phyloP scores from a whole-genome alignment of 2,329 filamentous ascomycete species.

The Alternaria arborescens region DNA sequence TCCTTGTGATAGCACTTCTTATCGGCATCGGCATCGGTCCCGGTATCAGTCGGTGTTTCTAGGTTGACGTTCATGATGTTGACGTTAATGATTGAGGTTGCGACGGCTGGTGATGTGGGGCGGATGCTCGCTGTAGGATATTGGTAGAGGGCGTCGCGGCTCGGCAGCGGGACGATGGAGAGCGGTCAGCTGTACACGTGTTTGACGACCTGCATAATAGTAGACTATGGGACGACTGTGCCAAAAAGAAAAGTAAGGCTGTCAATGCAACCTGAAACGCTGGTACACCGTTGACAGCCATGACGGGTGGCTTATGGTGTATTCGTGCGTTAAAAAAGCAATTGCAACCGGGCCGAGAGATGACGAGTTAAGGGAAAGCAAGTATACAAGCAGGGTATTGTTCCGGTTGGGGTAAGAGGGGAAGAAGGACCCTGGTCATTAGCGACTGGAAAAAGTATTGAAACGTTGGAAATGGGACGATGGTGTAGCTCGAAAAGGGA shows the following conservation, averaged over 20 bases:
- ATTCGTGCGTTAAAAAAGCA: not conserved
- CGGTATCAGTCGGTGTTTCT: not conserved
- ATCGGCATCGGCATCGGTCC: slow-evolving; percentile 1
- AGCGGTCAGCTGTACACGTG: slow-evolving; percentile 4
- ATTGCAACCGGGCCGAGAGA: not conserved
- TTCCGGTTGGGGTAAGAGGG: not conserved
- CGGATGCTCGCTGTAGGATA: not conserved
- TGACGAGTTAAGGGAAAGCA: slow-evolving; percentile 3
- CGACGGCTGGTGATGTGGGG: not conserved
- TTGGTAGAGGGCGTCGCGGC: not conserved
- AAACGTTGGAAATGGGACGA: not conserved
- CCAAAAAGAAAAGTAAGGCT: slow-evolving; percentile 1
- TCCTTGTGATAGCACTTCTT: not conserved
- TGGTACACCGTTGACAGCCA: not conserved
- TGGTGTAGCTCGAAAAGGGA: not conserved
- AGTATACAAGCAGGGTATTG: not conserved
- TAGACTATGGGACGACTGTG: not conserved
- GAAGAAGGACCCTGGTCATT: not conserved
- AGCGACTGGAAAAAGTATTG: slow-evolving; percentile 1
- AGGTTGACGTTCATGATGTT: not conserved
- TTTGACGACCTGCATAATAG: not conserved
- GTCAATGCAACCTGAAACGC: not conserved
- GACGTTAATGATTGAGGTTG: not conserved
- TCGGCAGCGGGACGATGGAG: not conserved
- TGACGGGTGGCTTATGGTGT: not conserved